A percentile compares a stretch with the other conserved stretches of the same genome.
These are phyloP conservation scores for Ambrosiella xylebori DNA, from an alignment of 2,329 filamentous ascomycete species.

Conservation along the genomic window DNA sequence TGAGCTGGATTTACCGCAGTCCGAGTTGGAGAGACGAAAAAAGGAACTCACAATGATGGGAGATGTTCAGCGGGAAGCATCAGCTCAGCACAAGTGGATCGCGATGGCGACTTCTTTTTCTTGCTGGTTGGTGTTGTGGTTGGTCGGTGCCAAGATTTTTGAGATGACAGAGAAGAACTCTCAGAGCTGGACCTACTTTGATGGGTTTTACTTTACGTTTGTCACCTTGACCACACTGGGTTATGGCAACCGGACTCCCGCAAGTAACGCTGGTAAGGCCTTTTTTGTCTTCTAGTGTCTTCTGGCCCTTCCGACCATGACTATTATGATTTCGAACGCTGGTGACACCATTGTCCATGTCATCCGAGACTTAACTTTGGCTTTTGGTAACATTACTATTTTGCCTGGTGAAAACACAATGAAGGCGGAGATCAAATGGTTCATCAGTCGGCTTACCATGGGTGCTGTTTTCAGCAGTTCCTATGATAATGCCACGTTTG, in stretches of 20 bases:
- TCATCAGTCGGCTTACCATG: constrained; percentile 26
- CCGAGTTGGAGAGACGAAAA: constrained; percentile 43
- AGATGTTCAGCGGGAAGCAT: constrained; percentile 50
- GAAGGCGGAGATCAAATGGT: constrained; percentile 26
- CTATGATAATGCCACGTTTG: not conserved
- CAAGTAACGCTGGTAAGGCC: constrained; percentile 60
- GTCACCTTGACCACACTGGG: constrained; percentile 71
- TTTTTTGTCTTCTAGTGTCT: constrained; percentile 93
- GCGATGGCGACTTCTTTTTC: constrained; percentile 49
- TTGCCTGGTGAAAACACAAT: constrained; percentile 38
- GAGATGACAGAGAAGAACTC: constrained; percentile 32
- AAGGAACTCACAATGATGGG: constrained; percentile 69
- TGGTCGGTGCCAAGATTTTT: constrained; percentile 63
- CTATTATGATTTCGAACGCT: constrained; percentile 67
- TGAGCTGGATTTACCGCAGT: too few species aligned
- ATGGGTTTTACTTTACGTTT: constrained; percentile 74
- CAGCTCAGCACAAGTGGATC: constrained; percentile 54
- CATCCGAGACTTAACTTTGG: constrained; percentile 37
- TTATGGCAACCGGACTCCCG: constrained; percentile 63
- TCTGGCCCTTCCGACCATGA: constrained; percentile 73
- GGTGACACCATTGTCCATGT: constrained; percentile 64
- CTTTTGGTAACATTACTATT: constrained; percentile 42
- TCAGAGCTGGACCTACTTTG: constrained; percentile 56
- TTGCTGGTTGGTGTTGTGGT: constrained; percentile 62
- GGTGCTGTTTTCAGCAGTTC: constrained; percentile 24